phyloP scores from a whole-genome alignment of 352 stramenopile genomes.

The Phytopythium sindhum region DNA sequence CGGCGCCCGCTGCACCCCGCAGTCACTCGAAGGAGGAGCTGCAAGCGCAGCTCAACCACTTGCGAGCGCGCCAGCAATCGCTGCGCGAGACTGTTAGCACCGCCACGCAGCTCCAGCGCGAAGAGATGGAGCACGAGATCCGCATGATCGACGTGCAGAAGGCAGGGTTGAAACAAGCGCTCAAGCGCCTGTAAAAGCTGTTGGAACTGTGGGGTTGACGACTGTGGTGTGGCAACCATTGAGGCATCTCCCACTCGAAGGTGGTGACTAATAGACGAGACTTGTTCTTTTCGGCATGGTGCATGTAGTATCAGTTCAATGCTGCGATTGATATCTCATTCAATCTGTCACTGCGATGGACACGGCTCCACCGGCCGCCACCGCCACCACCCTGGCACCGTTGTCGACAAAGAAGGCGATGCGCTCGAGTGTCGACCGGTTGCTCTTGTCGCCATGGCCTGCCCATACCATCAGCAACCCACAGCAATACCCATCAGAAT shows the following conservation, averaged over 20 bases:
- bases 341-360: slow-evolving; percentile 44
- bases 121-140: slow-evolving; percentile 47
- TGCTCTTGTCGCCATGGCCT: slow-evolving; percentile 63
- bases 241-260: not conserved
- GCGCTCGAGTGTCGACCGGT: slow-evolving; percentile 27
- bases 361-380: slow-evolving; percentile 56
- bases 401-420: slow-evolving; percentile 45
- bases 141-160: slow-evolving; percentile 57
- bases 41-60: slow-evolving; percentile 32
- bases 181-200: slow-evolving; percentile 34
- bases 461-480: not conserved
- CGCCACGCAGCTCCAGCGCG: slow-evolving; percentile 14
- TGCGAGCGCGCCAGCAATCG: slow-evolving; percentile 32
- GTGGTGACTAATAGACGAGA: not conserved
- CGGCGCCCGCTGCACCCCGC: slow-evolving; percentile 8
- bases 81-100: slow-evolving; percentile 17
- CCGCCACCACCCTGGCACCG: slow-evolving; percentile 24
- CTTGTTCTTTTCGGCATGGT: not conserved
- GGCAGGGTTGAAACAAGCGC: slow-evolving; percentile 41
- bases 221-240: not conserved
- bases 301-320: too few species aligned
- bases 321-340: not conserved
- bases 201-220: not conserved
- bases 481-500: not conserved
- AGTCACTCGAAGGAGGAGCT: slow-evolving; percentile 37